These are phyloP conservation scores for Vitis hybrid DNA, from an alignment of 177 flowering plant genomes.

Conservation along the genomic window DNA sequence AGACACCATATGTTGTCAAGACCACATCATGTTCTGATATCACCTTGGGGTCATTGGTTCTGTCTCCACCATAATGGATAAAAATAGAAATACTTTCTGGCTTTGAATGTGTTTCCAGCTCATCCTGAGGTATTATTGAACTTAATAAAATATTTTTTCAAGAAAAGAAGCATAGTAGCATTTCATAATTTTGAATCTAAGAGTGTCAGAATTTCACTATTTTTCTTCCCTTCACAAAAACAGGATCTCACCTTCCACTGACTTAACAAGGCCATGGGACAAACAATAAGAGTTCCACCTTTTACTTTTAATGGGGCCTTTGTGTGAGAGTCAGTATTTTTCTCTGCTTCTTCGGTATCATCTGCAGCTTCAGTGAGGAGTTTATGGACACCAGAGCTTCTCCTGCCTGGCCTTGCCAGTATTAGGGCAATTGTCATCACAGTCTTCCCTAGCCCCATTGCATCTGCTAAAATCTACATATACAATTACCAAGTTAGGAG, in stretches of 20 bases:
- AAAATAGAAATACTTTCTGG: slow-evolving; percentile 53
- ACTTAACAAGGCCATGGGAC: slow-evolving; percentile 82
- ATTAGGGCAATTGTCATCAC: slow-evolving; percentile 83
- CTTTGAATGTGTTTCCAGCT: slow-evolving; percentile 64
- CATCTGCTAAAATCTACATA: slow-evolving; percentile 74
- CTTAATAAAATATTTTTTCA: neutral
- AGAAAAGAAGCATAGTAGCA: neutral
- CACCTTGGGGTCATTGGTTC: slow-evolving; percentile 44
- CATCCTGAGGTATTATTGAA: slow-evolving; percentile 47
- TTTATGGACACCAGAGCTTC: slow-evolving; percentile 26
- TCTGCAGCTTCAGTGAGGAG: slow-evolving; percentile 3
- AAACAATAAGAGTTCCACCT: slow-evolving; percentile 80
- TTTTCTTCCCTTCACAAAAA: neutral
- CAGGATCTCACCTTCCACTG: slow-evolving; percentile 71
- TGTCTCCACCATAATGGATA: slow-evolving; percentile 69
- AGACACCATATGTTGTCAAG: slow-evolving; percentile 80
- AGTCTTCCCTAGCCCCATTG: slow-evolving; percentile 92
- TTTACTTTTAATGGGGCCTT: slow-evolving; percentile 25
- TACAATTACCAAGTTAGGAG: slow-evolving; percentile 7
- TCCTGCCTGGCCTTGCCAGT: slow-evolving; percentile 50
- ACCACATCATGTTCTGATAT: slow-evolving; percentile 65
- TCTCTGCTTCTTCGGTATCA: slow-evolving; percentile 16
- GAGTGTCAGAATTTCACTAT: neutral
- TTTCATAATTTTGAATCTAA: neutral
- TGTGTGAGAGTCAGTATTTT: slow-evolving; percentile 8